Conservation (phyloP, 2,329 filamentous ascomycete species). For the Diaporthe longicolla region DNA sequence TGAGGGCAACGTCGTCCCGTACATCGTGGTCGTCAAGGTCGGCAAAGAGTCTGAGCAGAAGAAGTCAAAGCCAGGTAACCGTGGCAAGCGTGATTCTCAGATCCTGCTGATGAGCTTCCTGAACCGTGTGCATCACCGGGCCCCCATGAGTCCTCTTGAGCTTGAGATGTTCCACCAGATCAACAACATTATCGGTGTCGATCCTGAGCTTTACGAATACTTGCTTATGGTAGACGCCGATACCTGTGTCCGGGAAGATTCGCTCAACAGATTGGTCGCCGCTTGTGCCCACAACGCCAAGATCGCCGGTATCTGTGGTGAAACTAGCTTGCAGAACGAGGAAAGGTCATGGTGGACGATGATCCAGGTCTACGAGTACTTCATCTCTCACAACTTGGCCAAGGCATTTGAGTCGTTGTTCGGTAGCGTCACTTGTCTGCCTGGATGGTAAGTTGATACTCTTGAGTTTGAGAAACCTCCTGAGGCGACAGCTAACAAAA, state of each 20-base stretch:
- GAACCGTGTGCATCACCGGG: conserved; percentile 94
- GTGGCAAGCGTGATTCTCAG: conserved; percentile 98
- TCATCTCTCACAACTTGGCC: conserved; percentile 95
- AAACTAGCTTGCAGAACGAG: conserved; percentile 96
- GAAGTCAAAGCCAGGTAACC: conserved; percentile 95
- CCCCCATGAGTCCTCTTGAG: conserved; percentile 95
- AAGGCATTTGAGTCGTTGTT: conserved; percentile 99
- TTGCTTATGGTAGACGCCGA: conserved; percentile 98
- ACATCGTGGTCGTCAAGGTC: conserved; percentile 95
- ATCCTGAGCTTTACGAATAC: conserved; percentile 97
- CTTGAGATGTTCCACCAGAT: conserved; percentile 99
- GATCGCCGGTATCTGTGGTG: conserved; percentile 97
- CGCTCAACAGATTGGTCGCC: conserved; percentile 91
- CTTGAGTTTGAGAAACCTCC: not conserved
- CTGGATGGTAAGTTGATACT: conserved; percentile 85
- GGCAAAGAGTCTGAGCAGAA: conserved; percentile 95
- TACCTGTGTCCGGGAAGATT: conserved; percentile 93
- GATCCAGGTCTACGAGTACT: conserved; percentile 99
- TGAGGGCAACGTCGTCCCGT: conserved; percentile 97
- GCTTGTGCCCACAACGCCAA: conserved; percentile 94
- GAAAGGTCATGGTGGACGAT: conserved; percentile 98
- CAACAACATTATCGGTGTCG: conserved; percentile 98
- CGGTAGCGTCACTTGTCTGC: conserved; percentile 97
- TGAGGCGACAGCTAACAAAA: conserved; percentile 53
- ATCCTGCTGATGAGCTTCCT: conserved; percentile 97